Percentiles rank a stretch among this genome's conserved stretches.
Evolutionary conservation across 2,329 filamentous ascomycete species (phyloP).

Genomic region (Sclerotinia trifoliorum): DNA sequence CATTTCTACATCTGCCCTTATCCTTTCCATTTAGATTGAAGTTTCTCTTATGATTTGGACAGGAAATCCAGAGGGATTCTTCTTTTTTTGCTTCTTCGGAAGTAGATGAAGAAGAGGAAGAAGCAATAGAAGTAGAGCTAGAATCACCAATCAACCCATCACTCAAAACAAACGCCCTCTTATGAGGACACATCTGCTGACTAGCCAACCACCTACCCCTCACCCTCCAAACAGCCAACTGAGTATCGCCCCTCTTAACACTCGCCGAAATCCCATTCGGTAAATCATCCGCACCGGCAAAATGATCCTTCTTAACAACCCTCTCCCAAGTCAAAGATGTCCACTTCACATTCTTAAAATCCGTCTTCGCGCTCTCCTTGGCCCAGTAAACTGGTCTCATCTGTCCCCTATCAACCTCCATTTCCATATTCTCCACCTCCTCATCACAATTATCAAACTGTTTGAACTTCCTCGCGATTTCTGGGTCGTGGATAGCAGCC

Average conservation of each 20-base stretch:
- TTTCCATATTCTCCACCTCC: conserved; percentile 66
- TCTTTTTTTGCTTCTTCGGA: not conserved
- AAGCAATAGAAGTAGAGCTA: not conserved
- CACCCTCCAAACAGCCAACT: conserved; percentile 83
- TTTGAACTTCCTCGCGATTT: conserved; percentile 66
- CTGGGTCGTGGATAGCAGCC: conserved; percentile 70
- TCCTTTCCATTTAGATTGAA: conserved; percentile 68
- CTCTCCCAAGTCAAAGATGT: conserved; percentile 72
- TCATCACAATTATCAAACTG: conserved; percentile 85
- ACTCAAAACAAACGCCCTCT: conserved; percentile 82
- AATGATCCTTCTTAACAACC: conserved; percentile 67
- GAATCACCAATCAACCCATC: conserved; percentile 73
- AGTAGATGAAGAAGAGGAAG: too few relatives aligned
- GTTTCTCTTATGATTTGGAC: conserved; percentile 87
- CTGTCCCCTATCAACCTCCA: conserved; percentile 68
- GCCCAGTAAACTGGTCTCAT: conserved; percentile 75
- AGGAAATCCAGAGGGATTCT: conserved; percentile 78
- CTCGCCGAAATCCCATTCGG: conserved; percentile 73
- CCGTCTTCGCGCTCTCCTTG: conserved; percentile 61
- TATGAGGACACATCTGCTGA: conserved; percentile 95
- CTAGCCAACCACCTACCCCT: conserved; percentile 78
- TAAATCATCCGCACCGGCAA: conserved; percentile 60
- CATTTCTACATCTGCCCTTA: conserved; percentile 71
- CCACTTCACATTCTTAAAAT: conserved; percentile 73
- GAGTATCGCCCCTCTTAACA: conserved; percentile 83